Base-by-base conservation (phyloP, 352 stramenopile species). In the Phytophthora sojae region DNA sequence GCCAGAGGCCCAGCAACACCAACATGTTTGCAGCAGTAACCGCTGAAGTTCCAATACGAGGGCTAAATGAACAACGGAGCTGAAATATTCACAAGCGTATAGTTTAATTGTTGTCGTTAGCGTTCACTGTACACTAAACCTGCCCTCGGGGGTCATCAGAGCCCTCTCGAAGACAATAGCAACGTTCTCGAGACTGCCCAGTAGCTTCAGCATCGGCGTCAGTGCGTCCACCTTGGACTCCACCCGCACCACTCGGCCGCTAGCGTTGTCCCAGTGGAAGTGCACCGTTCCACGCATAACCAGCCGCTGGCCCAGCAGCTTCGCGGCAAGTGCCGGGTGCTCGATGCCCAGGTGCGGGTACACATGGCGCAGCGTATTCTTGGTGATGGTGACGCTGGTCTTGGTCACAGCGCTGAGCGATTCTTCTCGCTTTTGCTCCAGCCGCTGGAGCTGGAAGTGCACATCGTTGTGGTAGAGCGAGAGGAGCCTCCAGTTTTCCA, bases 401-500 rank as follows among this genome's bases (percentile, higher is more conserved):
- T 21, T 45, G 7, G 39, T 44, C 5, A 8, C 37, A 15, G 63
- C 55, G 19, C 61, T 0, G 37, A 70, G 6, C 21, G 54, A 70
- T 30, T 70, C 35, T 23, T 29, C 45, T 5, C 14, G 23, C 3
- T 57, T 25, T 25, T 64, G 51, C 23, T 54, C 17, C 23, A 70
- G 17, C 4, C 55, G 30, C 6, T 59, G 35, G 6, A 70, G 55
- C 30, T 70, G 54, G 8, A 64, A 1, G 9, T 64, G 19, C 9
- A 54, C 30, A 21, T 62, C 64, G 19, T 25, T 29, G 6, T 67
- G 42, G 52, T 67, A 58, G 23, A 72, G 42, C 29, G 65, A 72
- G 14, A 72, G 17, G 7, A 53, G 15, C 32, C 25, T 72, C 65
- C 65, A 72, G 39, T 50, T 57, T 2, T 67, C 58, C 6, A 66